A percentile compares a stretch with the other conserved stretches of the same genome.
Evolutionary conservation across 2,329 filamentous ascomycete species (phyloP).

Genomic region (Aspergillus nomiae): DNA sequence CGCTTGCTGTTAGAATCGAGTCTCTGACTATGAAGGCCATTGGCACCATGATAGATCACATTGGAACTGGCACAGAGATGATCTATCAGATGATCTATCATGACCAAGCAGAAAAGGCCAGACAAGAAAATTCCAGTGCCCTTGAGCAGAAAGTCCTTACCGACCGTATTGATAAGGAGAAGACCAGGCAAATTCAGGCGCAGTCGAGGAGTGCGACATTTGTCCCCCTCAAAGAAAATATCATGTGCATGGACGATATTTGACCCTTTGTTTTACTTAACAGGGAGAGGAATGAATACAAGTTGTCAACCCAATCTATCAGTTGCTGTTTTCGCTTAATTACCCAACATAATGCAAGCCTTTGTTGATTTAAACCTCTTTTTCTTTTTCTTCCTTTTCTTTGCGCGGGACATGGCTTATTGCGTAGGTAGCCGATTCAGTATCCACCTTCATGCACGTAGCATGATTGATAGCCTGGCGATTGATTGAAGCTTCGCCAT

Average conservation of each 20-base stretch:
- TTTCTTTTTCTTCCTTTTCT: neutral
- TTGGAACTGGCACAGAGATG: slow-evolving; percentile 35
- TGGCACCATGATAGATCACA: slow-evolving; percentile 28
- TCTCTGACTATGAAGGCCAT: slow-evolving; percentile 33
- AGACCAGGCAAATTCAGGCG: slow-evolving; percentile 29
- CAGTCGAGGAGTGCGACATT: slow-evolving; percentile 25
- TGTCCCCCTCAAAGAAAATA: slow-evolving; percentile 34
- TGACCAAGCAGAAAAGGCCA: slow-evolving; percentile 27
- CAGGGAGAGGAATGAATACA: neutral
- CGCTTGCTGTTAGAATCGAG: slow-evolving; percentile 28
- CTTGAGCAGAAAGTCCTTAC: slow-evolving; percentile 24
- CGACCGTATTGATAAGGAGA: slow-evolving; percentile 21
- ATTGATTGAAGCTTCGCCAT: neutral
- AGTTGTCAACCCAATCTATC: neutral
- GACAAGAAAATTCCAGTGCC: slow-evolving; percentile 27
- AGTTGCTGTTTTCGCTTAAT: neutral
- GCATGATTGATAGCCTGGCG: neutral
- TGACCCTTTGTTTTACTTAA: slow-evolving; percentile 5
- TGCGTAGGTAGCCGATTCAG: neutral
- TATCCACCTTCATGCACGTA: neutral
- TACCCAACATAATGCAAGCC: neutral
- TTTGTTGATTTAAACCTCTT: neutral
- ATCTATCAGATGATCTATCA: slow-evolving; percentile 36
- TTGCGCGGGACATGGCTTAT: neutral
- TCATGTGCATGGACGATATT: slow-evolving; percentile 36